These are phyloP conservation scores for Pichia sp. DNA, from an alignment of 1,139 yeast genomes.

Conservation along the genomic window DNA sequence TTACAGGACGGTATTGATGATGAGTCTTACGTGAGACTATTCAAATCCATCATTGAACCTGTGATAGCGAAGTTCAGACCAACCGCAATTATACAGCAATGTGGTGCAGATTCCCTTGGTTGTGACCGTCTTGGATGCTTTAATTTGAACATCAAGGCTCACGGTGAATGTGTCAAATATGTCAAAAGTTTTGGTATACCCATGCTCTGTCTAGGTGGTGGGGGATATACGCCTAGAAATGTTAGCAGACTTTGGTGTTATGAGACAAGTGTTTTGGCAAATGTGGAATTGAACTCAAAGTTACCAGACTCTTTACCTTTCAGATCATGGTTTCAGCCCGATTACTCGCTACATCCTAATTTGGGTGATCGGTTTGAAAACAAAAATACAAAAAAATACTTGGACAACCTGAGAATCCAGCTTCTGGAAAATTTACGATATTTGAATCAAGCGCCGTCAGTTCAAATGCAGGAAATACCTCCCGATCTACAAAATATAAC, in stretches of 20 bases:
- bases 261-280: constrained; percentile 84
- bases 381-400: constrained; percentile 76
- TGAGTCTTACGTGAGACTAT: constrained; percentile 55
- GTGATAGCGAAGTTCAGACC: constrained; percentile 74
- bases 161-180: constrained; percentile 90
- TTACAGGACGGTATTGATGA: constrained; percentile 94
- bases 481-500: constrained; percentile 73
- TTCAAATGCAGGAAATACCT: constrained; percentile 84
- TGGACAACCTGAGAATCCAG: constrained; percentile 73
- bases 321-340: constrained; percentile 88
- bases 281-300: constrained; percentile 67
- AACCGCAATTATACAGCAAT: constrained; percentile 87
- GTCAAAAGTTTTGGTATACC: constrained; percentile 87
- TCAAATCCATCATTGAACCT: constrained; percentile 82
- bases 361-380: constrained; percentile 86
- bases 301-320: constrained; percentile 81
- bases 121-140: constrained; percentile 92
- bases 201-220: constrained; percentile 91
- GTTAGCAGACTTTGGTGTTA: constrained; percentile 96
- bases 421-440: constrained; percentile 78
- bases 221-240: constrained; percentile 96
- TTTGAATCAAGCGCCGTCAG: constrained; percentile 90
- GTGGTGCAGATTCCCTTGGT: constrained; percentile 95
- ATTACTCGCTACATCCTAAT: constrained; percentile 83
- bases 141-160: constrained; percentile 87